Evolutionary conservation across 2,329 filamentous ascomycete genomes (phyloP), one percentile per base, ranked within the genome.

Genomic region (Ilyonectria sp.): DNA sequence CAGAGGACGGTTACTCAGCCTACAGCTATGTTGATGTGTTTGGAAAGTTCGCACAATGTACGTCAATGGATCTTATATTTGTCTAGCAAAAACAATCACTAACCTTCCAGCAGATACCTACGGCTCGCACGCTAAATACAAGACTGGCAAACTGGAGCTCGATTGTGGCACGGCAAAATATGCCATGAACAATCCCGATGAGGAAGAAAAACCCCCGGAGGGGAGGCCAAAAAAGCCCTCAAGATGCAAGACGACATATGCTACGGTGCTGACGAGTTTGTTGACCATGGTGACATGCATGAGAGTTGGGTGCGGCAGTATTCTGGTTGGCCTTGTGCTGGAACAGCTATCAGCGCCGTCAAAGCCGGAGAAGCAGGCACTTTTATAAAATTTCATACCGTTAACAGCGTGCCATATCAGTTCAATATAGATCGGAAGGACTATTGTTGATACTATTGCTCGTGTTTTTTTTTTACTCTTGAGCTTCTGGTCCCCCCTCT

Each of bases 361-460:
- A 53, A 53, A 15, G 50, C 50, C 17, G 50, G 50, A 11, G 29
- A 53, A 2, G 17, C 19, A n/a, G 31, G 15, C 50, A 53, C 29
- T 4, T 33, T 33, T 21, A 15, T 9, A 35, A 10, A 35, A 19
- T 4, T 21, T 43, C 1, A 40, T 35, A 26, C 9, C n/a, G 44
- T 13, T 4, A 49, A 26, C 4, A 21, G 6, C 21, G 46, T 49
- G 46, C 47, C 57, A 35, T 60, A 60, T 35, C 46, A 60, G 31
- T 60, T n/a, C 11, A 60, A 60, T 31, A 52, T 52, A n/a, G 52
- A 52, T 17, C 52, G 44, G 57, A 49, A 52, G 44, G 31, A 60
- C n/a, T 52, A n/a, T 60, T 21, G 21, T 21, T 21, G 3, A 21
- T 21, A 21, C 21, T 21, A 21, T 21, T 21, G 21, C 21, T 21